Percentiles rank a stretch among this genome's conserved stretches.
Conservation (phyloP, 2,329 filamentous ascomycete genomes). For the Kalmusia sp. region DNA sequence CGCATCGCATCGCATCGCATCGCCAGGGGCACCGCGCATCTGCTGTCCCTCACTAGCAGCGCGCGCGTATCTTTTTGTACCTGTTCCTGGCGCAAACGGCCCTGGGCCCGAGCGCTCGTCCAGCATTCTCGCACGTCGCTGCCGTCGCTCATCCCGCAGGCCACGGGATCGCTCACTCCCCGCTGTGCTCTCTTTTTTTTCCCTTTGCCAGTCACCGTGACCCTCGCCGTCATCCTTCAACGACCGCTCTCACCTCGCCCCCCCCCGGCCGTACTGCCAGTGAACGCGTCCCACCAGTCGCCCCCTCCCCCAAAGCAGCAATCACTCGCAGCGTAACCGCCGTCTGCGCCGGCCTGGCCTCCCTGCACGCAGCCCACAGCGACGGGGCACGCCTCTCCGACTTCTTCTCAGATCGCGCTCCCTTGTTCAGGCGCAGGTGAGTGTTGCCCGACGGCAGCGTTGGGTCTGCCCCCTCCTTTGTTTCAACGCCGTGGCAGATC, state of each 20-base stretch:
- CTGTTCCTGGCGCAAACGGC: slow-evolving; percentile 8
- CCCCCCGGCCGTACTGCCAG: background rate
- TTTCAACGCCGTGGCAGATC: slow-evolving; percentile 38
- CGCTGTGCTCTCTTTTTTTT: slow-evolving; percentile 4
- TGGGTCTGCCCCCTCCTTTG: slow-evolving; percentile 36
- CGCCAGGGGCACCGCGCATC: too few relatives aligned
- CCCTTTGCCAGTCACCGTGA: slow-evolving; percentile 3
- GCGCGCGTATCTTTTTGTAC: background rate
- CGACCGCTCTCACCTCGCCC: background rate
- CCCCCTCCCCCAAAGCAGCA: background rate
- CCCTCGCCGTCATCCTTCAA: background rate
- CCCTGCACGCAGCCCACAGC: slow-evolving; percentile 5
- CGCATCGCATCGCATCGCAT: too few relatives aligned
- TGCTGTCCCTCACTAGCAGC: too few relatives aligned
- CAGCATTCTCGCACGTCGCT: slow-evolving; percentile 16
- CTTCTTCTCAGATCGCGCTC: background rate
- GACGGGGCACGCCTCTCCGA: slow-evolving; percentile 9
- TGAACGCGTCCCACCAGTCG: slow-evolving; percentile 2
- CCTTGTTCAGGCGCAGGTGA: slow-evolving; percentile 32
- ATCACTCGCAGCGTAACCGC: background rate
- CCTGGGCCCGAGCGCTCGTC: slow-evolving; percentile 6
- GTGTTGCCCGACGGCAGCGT: slow-evolving; percentile 27
- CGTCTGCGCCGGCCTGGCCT: background rate
- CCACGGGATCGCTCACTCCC: slow-evolving; percentile 23
- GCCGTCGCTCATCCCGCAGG: slow-evolving; percentile 22